Evolutionary conservation across 1,284 basidiomycete genomes (phyloP).

Genomic region (Polyporus tsugae): DNA sequence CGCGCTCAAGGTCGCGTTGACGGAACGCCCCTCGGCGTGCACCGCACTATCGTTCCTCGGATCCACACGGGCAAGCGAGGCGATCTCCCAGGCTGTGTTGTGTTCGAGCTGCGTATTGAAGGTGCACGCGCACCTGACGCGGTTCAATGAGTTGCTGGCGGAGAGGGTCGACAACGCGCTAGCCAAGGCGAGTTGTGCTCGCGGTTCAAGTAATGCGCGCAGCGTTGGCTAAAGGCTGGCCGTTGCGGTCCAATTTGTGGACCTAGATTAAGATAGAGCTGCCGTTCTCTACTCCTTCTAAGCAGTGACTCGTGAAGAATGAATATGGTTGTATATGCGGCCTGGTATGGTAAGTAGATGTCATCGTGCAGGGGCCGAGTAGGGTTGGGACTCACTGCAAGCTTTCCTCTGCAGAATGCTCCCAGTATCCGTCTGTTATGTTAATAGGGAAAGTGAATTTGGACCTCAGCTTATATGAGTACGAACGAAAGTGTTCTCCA

Average conservation of each 20-base stretch:
- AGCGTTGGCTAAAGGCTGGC: neutral
- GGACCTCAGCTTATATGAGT: no score
- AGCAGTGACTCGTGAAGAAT: neutral
- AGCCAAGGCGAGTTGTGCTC: neutral
- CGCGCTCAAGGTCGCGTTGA: no score
- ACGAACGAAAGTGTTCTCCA: no score
- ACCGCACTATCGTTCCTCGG: neutral
- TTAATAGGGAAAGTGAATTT: no score
- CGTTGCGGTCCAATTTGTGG: neutral
- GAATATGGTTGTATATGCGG: neutral
- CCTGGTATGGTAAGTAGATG: neutral
- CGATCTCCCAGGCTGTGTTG: neutral
- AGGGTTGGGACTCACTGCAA: neutral
- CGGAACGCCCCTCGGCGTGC: neutral
- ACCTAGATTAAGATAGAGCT: neutral
- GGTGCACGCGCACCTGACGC: conserved; percentile 1
- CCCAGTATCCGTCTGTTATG: no score
- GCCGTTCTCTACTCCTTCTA: neutral
- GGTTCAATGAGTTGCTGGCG: neutral
- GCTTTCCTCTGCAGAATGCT: neutral
- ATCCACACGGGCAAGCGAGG: no score
- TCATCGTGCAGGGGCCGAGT: neutral
- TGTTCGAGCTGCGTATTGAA: neutral
- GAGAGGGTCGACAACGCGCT: conserved; percentile 4
- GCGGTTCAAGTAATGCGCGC: neutral